phyloP scores from a whole-genome alignment of 2,329 filamentous ascomycete species.

The Ophiobolus disseminans region DNA sequence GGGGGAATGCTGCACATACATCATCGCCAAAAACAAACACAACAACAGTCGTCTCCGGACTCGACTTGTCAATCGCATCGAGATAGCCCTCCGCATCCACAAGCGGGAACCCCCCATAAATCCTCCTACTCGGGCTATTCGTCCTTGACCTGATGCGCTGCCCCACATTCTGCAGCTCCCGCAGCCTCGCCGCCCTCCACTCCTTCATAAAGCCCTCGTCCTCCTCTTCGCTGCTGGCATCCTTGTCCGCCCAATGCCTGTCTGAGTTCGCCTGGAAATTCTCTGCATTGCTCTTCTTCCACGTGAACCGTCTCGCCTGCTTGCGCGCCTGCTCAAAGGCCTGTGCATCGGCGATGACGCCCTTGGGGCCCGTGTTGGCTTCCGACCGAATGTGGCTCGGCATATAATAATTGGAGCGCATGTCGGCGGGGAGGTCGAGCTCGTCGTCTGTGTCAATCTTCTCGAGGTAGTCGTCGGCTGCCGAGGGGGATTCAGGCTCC shows the following conservation, averaged over 20 bases:
- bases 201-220: constrained; percentile 83
- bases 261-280: too few relatives aligned
- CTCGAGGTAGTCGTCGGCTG: constrained; percentile 63
- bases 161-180: constrained; percentile 74
- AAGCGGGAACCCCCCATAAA: constrained; percentile 79
- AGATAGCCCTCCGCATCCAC: constrained; percentile 93
- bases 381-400: constrained; percentile 68
- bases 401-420: constrained; percentile 63
- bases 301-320: constrained; percentile 46
- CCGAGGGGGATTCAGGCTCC: constrained; percentile 59
- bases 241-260: too few relatives aligned
- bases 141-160: constrained; percentile 65
- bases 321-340: constrained; percentile 72
- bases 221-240: constrained; percentile 57
- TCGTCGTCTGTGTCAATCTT: constrained; percentile 61
- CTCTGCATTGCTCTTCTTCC: constrained; percentile 39
- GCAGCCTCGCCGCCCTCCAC: constrained; percentile 82
- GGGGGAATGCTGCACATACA: constrained; percentile 61
- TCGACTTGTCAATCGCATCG: constrained; percentile 93
- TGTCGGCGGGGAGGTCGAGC: constrained; percentile 56
- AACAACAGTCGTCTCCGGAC: constrained; percentile 80
- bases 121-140: constrained; percentile 76
- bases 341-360: constrained; percentile 83
- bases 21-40: constrained; percentile 92
- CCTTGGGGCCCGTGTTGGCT: constrained; percentile 81